Evolutionary conservation across 2,329 filamentous ascomycete species (phyloP), one percentile per base, ranked within the genome.

Genomic region (Botrytis deweyae): DNA sequence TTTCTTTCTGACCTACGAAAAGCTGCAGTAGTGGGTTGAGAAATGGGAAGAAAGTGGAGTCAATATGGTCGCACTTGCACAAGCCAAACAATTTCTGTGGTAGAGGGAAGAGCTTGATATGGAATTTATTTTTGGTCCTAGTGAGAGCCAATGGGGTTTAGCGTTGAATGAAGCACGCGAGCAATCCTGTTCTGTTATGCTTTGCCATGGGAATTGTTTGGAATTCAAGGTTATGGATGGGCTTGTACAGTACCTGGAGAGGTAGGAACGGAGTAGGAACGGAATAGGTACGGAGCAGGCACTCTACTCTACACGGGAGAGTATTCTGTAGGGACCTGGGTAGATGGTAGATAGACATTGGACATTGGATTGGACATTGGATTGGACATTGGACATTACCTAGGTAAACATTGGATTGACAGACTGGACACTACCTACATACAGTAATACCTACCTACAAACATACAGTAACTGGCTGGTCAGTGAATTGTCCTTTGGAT

Each of bases 1-100:
- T 67, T 55, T 67, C 44, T 55, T 67, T 4, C 52, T 58, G n/a
- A 18, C 52, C 64, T 67, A 52, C 29, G n/a, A 38, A 52, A 52
- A 67, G 64, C 33, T 67, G 44, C 64, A 67, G 64, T 67, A 52
- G 44, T 49, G 64, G 29, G 44, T 58, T 58, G 52, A 18, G 52
- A 58, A 38, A 52, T 67, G 49, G n/a, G 64, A 52, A 44, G 22
- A n/a, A 58, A 66, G 42, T 49, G 42, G 63, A 66, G 18, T n/a
- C 49, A 29, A n/a, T 67, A 66, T 66, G 25, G 46, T 55, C 46
- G 65, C 16, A 55, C 46, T 67, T 67, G 65, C 65, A 67, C n/a
- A 40, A 36, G 22, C 65, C 22, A 67, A 36, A 40, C 42, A 25
- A 66, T 7, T 62, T 63, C 33, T 33, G 33, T 33, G 33, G 5